These are phyloP conservation scores for Penicillium verhagenii DNA, from an alignment of 495 filamentous ascomycete genomes.

Conservation along the genomic window DNA sequence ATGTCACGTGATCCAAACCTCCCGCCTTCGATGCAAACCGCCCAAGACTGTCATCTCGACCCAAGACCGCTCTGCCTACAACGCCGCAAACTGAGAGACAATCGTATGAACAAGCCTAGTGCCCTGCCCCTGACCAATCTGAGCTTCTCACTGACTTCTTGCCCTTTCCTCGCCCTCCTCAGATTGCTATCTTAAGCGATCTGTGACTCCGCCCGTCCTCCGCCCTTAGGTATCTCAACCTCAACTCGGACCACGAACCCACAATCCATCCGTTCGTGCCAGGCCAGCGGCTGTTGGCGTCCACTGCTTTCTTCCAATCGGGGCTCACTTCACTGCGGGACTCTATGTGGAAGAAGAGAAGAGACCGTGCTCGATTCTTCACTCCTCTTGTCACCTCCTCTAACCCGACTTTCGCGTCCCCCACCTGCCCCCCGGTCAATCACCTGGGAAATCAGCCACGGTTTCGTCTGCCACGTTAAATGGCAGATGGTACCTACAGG, in stretches of 20 bases:
- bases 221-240: constrained; percentile 31
- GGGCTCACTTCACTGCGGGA: constrained; percentile 40
- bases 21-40: constrained; percentile 47
- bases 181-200: constrained; percentile 4
- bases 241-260: constrained; percentile 13
- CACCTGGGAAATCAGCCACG: constrained; percentile 33
- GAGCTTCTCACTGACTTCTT: constrained; percentile 12
- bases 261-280: constrained; percentile 7
- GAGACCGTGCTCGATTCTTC: constrained; percentile 46
- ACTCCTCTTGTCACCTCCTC: constrained; percentile 37
- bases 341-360: constrained; percentile 54
- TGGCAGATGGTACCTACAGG: constrained; percentile 82
- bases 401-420: constrained; percentile 19
- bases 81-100: constrained; percentile 11
- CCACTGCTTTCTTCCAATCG: constrained; percentile 13
- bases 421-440: constrained; percentile 23
- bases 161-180: background rate
- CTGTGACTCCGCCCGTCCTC: constrained; percentile 36
- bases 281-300: constrained; percentile 11
- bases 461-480: constrained; percentile 58
- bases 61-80: constrained; percentile 18
- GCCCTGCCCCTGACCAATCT: constrained; percentile 12
- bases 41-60: constrained; percentile 33
- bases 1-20: constrained; percentile 36
- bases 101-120: constrained; percentile 18